phyloP scores from a whole-genome alignment of 2,329 filamentous ascomycete genomes.

The Fusarium protoensiforme region DNA sequence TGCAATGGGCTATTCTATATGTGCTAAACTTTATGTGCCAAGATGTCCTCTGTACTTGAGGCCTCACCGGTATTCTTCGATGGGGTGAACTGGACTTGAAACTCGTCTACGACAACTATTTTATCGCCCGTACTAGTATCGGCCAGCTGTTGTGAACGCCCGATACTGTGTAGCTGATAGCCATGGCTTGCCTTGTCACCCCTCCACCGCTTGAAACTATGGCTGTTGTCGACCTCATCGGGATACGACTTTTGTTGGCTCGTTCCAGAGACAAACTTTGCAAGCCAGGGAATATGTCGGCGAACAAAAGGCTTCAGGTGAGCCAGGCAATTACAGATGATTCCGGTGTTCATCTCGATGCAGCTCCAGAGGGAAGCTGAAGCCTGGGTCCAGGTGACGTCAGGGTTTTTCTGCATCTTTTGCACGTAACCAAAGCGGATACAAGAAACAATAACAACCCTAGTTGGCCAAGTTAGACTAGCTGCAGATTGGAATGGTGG shows the following conservation, averaged over 20 bases:
- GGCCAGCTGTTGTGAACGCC: background rate
- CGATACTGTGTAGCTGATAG: background rate
- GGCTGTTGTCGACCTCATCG: background rate
- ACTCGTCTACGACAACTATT: background rate
- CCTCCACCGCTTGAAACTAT: constrained; percentile 3
- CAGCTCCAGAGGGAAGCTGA: constrained; percentile 1
- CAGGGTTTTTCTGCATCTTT: background rate
- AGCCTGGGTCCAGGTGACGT: constrained; percentile 7
- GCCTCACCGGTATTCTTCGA: background rate
- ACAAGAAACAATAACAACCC: constrained; percentile 8
- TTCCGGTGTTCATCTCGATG: constrained; percentile 11
- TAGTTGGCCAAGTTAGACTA: background rate
- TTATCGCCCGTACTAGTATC: background rate
- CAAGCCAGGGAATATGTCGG: background rate
- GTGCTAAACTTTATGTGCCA: background rate
- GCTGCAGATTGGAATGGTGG: background rate
- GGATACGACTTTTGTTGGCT: background rate
- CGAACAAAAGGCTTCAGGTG: constrained; percentile 9
- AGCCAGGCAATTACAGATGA: constrained; percentile 5
- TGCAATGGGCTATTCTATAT: background rate
- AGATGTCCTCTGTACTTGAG: background rate
- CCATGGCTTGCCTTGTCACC: background rate
- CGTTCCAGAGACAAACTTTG: background rate
- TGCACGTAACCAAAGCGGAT: constrained; percentile 5
- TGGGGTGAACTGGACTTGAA: background rate